Conservation (phyloP, 257 asterid genomes). For the Solanum etuberosum region DNA sequence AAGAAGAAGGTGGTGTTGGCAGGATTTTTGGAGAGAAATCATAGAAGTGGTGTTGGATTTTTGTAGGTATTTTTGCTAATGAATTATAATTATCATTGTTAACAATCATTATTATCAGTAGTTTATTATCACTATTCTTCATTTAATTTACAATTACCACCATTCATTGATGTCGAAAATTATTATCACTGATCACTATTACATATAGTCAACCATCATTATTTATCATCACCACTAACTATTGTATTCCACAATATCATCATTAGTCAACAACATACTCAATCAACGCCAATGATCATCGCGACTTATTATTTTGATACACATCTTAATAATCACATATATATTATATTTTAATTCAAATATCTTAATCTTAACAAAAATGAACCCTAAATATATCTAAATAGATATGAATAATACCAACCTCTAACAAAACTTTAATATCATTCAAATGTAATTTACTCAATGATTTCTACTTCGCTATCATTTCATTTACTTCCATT, state of each 20-base stretch:
- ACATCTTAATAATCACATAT: not conserved
- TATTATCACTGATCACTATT: not conserved
- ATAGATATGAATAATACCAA: not conserved
- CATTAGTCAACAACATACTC: not conserved
- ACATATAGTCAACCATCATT: not conserved
- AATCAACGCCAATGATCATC: not conserved
- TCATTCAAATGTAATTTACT: not conserved
- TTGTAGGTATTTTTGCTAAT: not conserved
- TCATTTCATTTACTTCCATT: not conserved
- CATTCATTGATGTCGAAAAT: too few species aligned
- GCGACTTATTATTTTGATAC: not conserved
- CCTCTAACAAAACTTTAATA: not conserved
- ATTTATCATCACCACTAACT: not conserved
- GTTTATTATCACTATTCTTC: not conserved
- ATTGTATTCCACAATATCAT: not conserved
- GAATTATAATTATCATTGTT: not conserved
- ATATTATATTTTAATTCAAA: not conserved
- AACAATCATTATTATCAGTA: not conserved
- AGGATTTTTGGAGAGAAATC: conserved; percentile 22
- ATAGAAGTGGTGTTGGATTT: not conserved
- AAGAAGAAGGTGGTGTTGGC: conserved; percentile 29
- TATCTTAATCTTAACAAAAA: not conserved
- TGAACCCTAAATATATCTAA: not conserved
- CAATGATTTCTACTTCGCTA: not conserved
- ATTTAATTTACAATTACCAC: too few species aligned